Percentiles rank a stretch among this genome's conserved stretches.
Evolutionary conservation across 352 stramenopile genomes (phyloP).

Genomic region (Stephanocyclus meneghinianus): DNA sequence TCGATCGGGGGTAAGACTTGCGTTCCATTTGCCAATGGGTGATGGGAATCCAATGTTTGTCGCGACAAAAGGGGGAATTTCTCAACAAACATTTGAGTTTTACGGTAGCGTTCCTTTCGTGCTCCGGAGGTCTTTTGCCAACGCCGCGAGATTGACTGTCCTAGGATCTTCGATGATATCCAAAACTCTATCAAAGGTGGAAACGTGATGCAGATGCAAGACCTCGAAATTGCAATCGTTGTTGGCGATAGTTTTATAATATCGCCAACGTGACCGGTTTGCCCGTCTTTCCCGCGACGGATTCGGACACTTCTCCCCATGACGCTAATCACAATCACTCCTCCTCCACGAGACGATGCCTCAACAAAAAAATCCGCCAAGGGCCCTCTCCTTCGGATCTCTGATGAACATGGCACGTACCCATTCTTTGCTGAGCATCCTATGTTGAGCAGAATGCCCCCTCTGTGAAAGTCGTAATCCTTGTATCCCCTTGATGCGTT

Average conservation of each 20-base stretch:
- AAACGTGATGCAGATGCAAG: conserved; percentile 11
- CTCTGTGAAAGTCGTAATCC: conserved; percentile 25
- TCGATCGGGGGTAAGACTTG: conserved; percentile 57
- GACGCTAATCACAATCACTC: neutral
- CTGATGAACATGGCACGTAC: conserved; percentile 64
- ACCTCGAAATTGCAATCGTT: conserved; percentile 12
- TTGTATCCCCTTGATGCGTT: conserved; percentile 24
- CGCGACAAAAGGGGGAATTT: conserved; percentile 15
- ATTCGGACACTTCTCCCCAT: neutral
- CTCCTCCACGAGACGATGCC: neutral
- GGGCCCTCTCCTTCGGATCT: conserved; percentile 54
- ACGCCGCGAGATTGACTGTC: neutral
- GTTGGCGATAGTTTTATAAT: neutral
- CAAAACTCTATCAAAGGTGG: conserved; percentile 14
- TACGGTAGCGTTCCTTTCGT: neutral
- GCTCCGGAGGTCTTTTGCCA: neutral
- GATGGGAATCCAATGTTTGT: conserved; percentile 54
- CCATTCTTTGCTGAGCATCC: conserved; percentile 56
- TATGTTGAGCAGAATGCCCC: conserved; percentile 37
- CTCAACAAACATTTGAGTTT: neutral
- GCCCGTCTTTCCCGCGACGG: neutral
- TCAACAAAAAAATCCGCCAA: conserved; percentile 10
- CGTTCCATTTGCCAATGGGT: conserved; percentile 36
- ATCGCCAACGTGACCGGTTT: conserved; percentile 1
- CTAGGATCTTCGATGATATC: conserved; percentile 15